Base-by-base conservation (phyloP, 805 yeast genomes). In the Metschnikowia peoriensis region DNA sequence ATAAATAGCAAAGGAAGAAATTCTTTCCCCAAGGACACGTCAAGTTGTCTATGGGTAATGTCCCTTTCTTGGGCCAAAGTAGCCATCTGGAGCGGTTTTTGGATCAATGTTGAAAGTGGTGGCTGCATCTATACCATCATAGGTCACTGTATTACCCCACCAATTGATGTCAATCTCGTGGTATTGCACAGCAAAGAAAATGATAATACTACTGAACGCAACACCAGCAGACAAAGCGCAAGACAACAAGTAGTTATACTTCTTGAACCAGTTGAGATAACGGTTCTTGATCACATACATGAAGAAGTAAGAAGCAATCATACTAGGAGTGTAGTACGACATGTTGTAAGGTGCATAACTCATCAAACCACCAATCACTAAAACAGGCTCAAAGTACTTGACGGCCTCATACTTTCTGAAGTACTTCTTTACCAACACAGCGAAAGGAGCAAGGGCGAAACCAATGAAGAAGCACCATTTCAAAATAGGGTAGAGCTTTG, bases 61-160 rank as follows among this genome's bases (percentile, higher is more conserved):
- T 32, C 71, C 71, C 8, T 50, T 38, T 54, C 71, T 61, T n/a
- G 67, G 69, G 6, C 77, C 77, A 54, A 73, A 71, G 57, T 70
- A 71, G 1, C 77, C 76, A 35, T 61, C 69, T 1, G 68, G 67
- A 11, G 69, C 67, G 5, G 50, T 41, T 8, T 42, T 2, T 4
- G 42, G 45, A 14, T 44, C 52, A 27, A 11, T 14, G n/a, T 28
- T 27, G 14, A 43, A 39, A 7, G 40, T 47, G 10, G 34, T 44
- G 34, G 40, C 40, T 39, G 69, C 71, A 46, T 76, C 80, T 40
- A 67, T 44, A 47, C 80, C 80, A 0, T 40, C 54, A 45, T 55
- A 61, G 0, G 62, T 40, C 40, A 79, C 82, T 40, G 61, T 65
- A 49, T 77, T 79, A 15, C 90, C 91, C 91, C 91, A 86, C 92